A percentile compares a stretch with the other conserved stretches of the same genome.
phyloP scores from a whole-genome alignment of 1,139 yeast genomes.

The Nakaseomyces sp. region DNA sequence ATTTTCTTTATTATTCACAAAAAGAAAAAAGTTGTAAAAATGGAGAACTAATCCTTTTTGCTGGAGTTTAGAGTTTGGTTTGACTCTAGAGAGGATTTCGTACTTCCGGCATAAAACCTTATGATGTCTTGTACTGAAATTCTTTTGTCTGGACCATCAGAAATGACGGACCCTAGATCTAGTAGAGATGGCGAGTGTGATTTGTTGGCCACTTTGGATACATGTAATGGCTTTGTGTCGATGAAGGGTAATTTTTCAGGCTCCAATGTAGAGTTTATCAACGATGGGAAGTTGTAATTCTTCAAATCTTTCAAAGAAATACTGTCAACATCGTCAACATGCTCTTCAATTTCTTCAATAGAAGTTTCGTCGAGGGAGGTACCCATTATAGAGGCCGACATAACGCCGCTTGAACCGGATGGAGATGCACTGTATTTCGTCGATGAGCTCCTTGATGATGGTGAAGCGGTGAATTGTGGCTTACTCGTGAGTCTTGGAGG shows the following conservation, averaged over 20 bases:
- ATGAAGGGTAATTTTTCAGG: neutral
- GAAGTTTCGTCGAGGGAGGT: slow-evolving; percentile 4
- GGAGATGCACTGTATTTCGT: slow-evolving; percentile 3
- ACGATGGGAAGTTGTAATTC: slow-evolving; percentile 6
- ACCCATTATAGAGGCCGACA: slow-evolving; percentile 5
- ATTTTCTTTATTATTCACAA: neutral
- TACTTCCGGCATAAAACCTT: slow-evolving; percentile 21
- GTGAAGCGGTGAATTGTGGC: neutral
- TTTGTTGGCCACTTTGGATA: slow-evolving; percentile 19
- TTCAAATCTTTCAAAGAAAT: slow-evolving; percentile 4
- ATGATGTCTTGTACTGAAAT: slow-evolving; percentile 27
- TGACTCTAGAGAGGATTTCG: slow-evolving; percentile 12
- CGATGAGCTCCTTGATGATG: slow-evolving; percentile 1
- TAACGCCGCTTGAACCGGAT: slow-evolving; percentile 5
- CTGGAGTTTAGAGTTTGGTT: neutral
- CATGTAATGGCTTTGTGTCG: slow-evolving; percentile 13
- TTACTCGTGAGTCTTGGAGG: neutral
- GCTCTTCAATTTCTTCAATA: neutral
- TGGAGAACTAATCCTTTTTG: neutral
- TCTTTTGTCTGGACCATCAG: slow-evolving; percentile 8
- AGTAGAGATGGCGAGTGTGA: slow-evolving; percentile 16
- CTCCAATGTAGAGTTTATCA: neutral
- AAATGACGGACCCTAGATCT: neutral
- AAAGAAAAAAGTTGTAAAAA: neutral
- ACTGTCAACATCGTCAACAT: neutral